A percentile compares a stretch with the other conserved stretches of the same genome.
Conservation (phyloP, 345 rosid species). For the Arabis hirsuta region DNA sequence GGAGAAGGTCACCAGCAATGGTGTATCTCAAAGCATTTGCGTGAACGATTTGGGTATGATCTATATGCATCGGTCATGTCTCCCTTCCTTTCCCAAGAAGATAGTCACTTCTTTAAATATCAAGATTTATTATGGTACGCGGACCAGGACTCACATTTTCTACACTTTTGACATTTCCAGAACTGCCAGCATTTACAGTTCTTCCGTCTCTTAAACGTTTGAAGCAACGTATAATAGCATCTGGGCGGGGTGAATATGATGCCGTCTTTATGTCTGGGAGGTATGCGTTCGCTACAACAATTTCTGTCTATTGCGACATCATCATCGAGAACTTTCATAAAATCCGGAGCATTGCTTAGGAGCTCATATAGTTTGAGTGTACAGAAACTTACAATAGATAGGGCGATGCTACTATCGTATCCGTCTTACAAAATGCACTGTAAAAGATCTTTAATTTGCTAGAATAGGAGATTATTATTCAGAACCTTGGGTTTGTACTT, state of each 20-base stretch:
- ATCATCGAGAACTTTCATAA: background rate
- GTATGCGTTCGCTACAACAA: constrained; percentile 46
- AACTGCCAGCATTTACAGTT: constrained; percentile 90
- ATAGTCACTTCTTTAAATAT: constrained; percentile 3
- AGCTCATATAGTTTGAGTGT: constrained; percentile 18
- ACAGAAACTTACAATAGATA: background rate
- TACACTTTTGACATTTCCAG: constrained; percentile 50
- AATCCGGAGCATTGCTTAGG: background rate
- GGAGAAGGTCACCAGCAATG: constrained; percentile 68
- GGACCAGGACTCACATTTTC: constrained; percentile 16
- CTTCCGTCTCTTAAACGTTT: constrained; percentile 86
- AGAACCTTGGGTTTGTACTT: constrained; percentile 6
- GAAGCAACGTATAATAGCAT: constrained; percentile 76
- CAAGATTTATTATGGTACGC: constrained; percentile 3
- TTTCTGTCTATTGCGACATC: background rate
- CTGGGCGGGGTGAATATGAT: constrained; percentile 83
- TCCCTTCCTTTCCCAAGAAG: constrained; percentile 20
- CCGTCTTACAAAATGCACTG: background rate
- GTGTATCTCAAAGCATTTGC: constrained; percentile 85
- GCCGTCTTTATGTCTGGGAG: constrained; percentile 99
- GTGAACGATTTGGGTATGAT: constrained; percentile 87
- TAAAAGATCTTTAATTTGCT: constrained; percentile 2
- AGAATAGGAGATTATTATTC: background rate
- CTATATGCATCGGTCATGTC: constrained; percentile 12
- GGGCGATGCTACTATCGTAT: background rate